These are phyloP conservation scores for Colletotrichum liriopes DNA, from an alignment of 2,329 filamentous ascomycete species.

Conservation along the genomic window DNA sequence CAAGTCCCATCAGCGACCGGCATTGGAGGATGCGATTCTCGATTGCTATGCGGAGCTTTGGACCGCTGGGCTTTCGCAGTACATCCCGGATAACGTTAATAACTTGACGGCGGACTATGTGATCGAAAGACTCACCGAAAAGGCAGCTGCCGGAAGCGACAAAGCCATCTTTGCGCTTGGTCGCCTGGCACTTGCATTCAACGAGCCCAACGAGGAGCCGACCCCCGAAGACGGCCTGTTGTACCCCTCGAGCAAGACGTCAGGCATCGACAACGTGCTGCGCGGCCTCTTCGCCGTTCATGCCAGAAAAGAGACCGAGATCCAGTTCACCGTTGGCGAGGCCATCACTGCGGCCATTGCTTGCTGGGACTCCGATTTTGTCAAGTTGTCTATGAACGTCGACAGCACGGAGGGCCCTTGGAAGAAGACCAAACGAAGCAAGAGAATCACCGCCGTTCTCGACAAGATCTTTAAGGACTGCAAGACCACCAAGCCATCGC, in stretches of 20 bases:
- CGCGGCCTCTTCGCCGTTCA: slow-evolving; percentile 82
- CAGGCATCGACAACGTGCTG: slow-evolving; percentile 53
- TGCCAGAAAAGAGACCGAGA: slow-evolving; percentile 87
- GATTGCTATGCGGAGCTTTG: slow-evolving; percentile 64
- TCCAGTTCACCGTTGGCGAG: slow-evolving; percentile 93
- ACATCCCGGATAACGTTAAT: slow-evolving; percentile 46
- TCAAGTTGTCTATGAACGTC: slow-evolving; percentile 84
- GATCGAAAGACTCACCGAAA: slow-evolving; percentile 74
- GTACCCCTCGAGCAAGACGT: slow-evolving; percentile 26
- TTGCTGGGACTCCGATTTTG: slow-evolving; percentile 87
- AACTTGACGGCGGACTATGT: slow-evolving; percentile 60
- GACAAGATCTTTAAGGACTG: slow-evolving; percentile 84
- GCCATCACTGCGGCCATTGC: slow-evolving; percentile 84
- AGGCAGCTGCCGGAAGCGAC: slow-evolving; percentile 86
- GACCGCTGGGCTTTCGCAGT: slow-evolving; percentile 58
- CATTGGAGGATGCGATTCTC: slow-evolving; percentile 61
- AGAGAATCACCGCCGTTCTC: slow-evolving; percentile 62
- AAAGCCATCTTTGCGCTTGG: slow-evolving; percentile 87
- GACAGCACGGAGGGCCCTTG: slow-evolving; percentile 67
- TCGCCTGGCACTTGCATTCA: slow-evolving; percentile 77
- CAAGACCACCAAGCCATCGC: slow-evolving; percentile 87
- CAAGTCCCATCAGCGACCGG: slow-evolving; percentile 45
- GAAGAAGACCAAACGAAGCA: slow-evolving; percentile 45
- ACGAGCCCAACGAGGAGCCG: slow-evolving; percentile 54
- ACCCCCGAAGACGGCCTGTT: slow-evolving; percentile 19